These are phyloP conservation scores for Colletotrichum cordylinicola DNA, from an alignment of 2,329 filamentous ascomycete genomes.

Conservation along the genomic window DNA sequence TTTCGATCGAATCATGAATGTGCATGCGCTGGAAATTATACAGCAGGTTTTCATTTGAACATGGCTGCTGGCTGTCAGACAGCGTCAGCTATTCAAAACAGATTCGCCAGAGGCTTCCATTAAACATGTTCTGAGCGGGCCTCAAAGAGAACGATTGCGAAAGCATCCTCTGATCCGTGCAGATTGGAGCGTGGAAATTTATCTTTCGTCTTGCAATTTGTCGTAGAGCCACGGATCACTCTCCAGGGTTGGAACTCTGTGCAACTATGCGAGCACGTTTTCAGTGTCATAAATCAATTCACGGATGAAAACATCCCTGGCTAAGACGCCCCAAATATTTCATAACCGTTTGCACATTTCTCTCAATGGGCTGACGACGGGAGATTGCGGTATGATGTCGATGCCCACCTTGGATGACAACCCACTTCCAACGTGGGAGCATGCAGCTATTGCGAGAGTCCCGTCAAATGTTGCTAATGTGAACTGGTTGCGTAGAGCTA, in stretches of 20 bases:
- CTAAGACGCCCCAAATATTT: neutral
- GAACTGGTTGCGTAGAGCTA: neutral
- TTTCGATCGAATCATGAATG: neutral
- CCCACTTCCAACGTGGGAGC: neutral
- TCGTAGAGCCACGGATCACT: neutral
- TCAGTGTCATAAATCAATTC: neutral
- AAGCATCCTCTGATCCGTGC: neutral
- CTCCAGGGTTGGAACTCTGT: neutral
- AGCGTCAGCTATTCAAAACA: neutral
- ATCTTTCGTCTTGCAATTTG: neutral
- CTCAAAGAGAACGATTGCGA: neutral
- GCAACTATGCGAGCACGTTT: neutral
- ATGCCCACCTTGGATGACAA: neutral
- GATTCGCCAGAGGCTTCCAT: neutral
- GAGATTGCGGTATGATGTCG: neutral
- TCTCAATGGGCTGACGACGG: neutral
- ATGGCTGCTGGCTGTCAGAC: neutral
- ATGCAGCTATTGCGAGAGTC: neutral
- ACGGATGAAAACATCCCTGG: neutral
- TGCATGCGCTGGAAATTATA: neutral
- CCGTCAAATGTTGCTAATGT: neutral
- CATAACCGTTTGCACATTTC: neutral
- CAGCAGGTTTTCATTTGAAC: neutral
- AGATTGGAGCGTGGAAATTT: neutral
- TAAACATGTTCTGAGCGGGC: neutral